These are phyloP conservation scores for Pythium sukuiense DNA, from an alignment of 352 stramenopile species.

Conservation along the genomic window DNA sequence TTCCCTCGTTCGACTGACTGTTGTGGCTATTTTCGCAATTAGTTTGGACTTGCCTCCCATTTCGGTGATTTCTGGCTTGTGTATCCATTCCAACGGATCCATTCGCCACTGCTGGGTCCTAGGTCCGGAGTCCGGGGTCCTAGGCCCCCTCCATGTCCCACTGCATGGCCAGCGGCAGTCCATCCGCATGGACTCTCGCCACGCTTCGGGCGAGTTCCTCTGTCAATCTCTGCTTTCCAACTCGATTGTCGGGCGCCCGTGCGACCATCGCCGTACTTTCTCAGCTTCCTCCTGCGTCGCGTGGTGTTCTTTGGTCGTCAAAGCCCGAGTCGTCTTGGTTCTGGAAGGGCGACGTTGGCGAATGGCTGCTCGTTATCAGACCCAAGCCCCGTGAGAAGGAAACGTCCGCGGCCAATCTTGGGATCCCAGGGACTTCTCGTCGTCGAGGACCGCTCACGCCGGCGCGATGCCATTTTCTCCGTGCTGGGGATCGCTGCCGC, in stretches of 20 bases:
- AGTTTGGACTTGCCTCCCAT: neutral
- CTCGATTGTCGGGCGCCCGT: neutral
- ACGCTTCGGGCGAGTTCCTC: neutral
- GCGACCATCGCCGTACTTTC: neutral
- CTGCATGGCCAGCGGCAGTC: neutral
- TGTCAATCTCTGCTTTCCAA: neutral
- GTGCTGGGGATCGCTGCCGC: neutral
- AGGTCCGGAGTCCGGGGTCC: too few species aligned
- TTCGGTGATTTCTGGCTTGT: neutral
- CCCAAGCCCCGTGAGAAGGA: neutral
- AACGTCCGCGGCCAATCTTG: too few species aligned
- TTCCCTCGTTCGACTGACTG: conserved; percentile 1
- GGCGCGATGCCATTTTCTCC: too few species aligned
- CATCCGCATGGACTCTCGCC: neutral
- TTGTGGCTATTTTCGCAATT: neutral
- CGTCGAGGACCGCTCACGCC: too few species aligned
- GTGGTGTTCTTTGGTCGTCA: neutral
- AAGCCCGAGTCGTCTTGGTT: neutral
- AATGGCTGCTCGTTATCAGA: neutral
- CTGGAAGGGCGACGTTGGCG: neutral
- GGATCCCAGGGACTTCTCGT: too few species aligned
- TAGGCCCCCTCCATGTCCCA: too few species aligned
- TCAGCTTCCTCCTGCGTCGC: neutral
- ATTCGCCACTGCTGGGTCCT: neutral
- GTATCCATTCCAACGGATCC: conserved; percentile 1